These are phyloP conservation scores for Hymenoscyphus infarciens DNA, from an alignment of 2,329 filamentous ascomycete genomes.

Conservation along the genomic window DNA sequence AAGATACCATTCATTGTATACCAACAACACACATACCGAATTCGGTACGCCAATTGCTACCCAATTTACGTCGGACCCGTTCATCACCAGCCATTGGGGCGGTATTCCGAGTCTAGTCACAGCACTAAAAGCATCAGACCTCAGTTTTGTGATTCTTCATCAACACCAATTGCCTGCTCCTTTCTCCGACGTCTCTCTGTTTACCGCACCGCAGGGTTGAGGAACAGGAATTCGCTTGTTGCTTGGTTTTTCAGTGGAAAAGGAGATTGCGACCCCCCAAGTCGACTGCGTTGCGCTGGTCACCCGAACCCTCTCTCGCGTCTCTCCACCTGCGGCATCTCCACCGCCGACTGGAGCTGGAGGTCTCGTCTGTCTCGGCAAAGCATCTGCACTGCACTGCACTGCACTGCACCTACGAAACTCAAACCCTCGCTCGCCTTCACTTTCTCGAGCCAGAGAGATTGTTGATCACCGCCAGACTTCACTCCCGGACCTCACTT, in stretches of 20 bases:
- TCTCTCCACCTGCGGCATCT: background rate
- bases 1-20: background rate
- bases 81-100: background rate
- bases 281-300: background rate
- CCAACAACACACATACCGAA: background rate
- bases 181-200: background rate
- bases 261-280: slow-evolving; percentile 3
- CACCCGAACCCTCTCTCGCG: too few species aligned
- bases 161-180: background rate
- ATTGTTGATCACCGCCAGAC: background rate
- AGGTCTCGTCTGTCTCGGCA: background rate
- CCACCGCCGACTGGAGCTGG: background rate
- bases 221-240: background rate
- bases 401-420: background rate
- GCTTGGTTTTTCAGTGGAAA: background rate
- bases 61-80: background rate
- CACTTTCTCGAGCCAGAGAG: background rate
- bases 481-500: background rate
- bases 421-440: background rate
- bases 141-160: background rate
- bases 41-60: background rate
- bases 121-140: background rate
- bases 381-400: background rate
- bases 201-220: background rate
- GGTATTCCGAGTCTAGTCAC: background rate